A percentile compares a stretch with the other conserved stretches of the same genome.
Conservation (phyloP, 2,329 filamentous ascomycete genomes). For the Talaromyces sp. region DNA sequence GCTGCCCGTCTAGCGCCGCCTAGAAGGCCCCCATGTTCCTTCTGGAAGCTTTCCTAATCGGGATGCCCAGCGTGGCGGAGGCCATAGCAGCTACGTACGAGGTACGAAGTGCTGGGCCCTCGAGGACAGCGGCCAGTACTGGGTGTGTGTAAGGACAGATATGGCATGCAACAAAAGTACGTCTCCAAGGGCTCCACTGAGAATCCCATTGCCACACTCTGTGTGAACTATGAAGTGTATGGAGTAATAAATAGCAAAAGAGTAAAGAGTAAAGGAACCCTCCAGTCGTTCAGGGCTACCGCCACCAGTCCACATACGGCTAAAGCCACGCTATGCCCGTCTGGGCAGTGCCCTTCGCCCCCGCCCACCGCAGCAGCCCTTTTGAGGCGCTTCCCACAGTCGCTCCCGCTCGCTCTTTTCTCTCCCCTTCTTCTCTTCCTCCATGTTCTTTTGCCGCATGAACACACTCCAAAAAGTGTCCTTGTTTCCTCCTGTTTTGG, state of each 20-base stretch:
- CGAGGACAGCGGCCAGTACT: too few relatives aligned
- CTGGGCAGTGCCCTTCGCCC: constrained; percentile 10
- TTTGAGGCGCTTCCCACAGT: constrained; percentile 13
- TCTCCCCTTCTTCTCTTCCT: constrained; percentile 12
- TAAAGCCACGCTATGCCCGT: not conserved
- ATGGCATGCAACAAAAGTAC: too few relatives aligned
- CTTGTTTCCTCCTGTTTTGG: constrained; percentile 32
- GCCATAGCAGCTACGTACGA: too few relatives aligned
- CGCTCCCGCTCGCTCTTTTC: constrained; percentile 10
- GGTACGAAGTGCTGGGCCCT: too few relatives aligned
- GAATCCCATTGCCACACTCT: too few relatives aligned
- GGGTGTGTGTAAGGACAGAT: too few relatives aligned
- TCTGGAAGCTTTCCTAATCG: constrained; percentile 11
- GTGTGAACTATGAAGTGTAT: too few relatives aligned
- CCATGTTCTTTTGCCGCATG: constrained; percentile 15
- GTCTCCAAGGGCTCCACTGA: too few relatives aligned
- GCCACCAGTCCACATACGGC: not conserved
- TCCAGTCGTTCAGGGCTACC: not conserved
- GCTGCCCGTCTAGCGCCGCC: not conserved
- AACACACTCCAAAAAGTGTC: constrained; percentile 12
- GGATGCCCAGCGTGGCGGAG: not conserved
- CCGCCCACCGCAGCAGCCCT: constrained; percentile 11
- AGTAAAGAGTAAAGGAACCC: too few relatives aligned
- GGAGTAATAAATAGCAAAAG: too few relatives aligned
- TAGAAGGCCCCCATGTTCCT: constrained; percentile 4